phyloP scores from a whole-genome alignment of 2,329 filamentous ascomycete species.

The Xylariaceae sp. region DNA sequence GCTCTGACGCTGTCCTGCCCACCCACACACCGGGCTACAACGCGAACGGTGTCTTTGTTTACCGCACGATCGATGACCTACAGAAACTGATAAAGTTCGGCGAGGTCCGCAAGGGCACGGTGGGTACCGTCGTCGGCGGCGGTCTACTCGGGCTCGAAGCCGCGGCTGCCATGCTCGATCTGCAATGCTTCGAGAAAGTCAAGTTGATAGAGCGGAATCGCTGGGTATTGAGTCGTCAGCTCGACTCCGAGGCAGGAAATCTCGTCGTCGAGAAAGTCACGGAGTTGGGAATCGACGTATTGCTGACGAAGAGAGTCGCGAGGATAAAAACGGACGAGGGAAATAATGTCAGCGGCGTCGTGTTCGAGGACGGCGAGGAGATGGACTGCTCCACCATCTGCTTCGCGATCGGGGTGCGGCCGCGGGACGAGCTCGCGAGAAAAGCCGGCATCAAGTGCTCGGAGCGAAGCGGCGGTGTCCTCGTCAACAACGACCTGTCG shows the following conservation, averaged over 20 bases:
- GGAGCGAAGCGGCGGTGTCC: constrained; percentile 76
- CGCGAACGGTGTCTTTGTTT: constrained; percentile 86
- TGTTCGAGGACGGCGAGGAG: constrained; percentile 80
- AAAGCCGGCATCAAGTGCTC: constrained; percentile 75
- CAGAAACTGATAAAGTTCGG: constrained; percentile 78
- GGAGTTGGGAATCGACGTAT: constrained; percentile 78
- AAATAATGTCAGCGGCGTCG: constrained; percentile 74
- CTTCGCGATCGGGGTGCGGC: constrained; percentile 87
- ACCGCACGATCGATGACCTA: constrained; percentile 84
- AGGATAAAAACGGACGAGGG: constrained; percentile 71
- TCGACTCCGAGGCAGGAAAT: constrained; percentile 80
- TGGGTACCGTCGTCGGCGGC: constrained; percentile 81
- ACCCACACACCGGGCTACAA: constrained; percentile 76
- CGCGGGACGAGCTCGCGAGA: constrained; percentile 78
- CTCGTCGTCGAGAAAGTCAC: constrained; percentile 85
- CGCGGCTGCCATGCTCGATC: constrained; percentile 89
- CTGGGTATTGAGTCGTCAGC: constrained; percentile 83
- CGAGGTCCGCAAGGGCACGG: constrained; percentile 67
- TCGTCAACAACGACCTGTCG: constrained; percentile 70
- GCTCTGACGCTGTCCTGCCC: constrained; percentile 81
- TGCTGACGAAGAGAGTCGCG: constrained; percentile 78
- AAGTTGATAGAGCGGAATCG: constrained; percentile 81
- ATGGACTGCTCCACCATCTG: constrained; percentile 83
- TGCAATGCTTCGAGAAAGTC: constrained; percentile 75
- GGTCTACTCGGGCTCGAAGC: constrained; percentile 87